Evolutionary conservation across 2,329 filamentous ascomycete genomes (phyloP).

Genomic region (Ophiostoma ips): DNA sequence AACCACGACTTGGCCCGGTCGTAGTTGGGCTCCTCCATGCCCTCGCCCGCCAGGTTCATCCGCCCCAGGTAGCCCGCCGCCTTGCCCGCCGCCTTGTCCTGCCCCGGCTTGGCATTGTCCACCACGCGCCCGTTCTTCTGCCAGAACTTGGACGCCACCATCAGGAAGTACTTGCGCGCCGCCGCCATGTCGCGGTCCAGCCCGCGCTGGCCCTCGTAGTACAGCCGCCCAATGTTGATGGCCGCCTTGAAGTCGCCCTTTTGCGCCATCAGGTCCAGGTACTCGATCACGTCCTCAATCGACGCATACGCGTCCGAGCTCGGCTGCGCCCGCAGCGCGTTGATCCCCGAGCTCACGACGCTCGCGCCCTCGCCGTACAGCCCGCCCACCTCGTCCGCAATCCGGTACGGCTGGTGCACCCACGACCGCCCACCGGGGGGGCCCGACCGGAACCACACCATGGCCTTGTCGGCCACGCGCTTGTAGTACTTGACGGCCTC

Average conservation of each 20-base stretch:
- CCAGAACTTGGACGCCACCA: slow-evolving; percentile 73
- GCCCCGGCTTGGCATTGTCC: slow-evolving; percentile 52
- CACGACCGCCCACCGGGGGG: slow-evolving; percentile 77
- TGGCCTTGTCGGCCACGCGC: slow-evolving; percentile 81
- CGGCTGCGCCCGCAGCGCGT: slow-evolving; percentile 58
- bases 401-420: slow-evolving; percentile 64
- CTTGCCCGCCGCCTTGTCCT: slow-evolving; percentile 69
- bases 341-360: slow-evolving; percentile 70
- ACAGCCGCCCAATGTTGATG: slow-evolving; percentile 70
- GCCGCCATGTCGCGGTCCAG: slow-evolving; percentile 58
- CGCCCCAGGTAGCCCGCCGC: slow-evolving; percentile 77
- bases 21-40: slow-evolving; percentile 60
- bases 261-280: slow-evolving; percentile 75
- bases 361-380: slow-evolving; percentile 94
- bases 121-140: slow-evolving; percentile 58
- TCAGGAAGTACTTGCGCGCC: slow-evolving; percentile 69
- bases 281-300: slow-evolving; percentile 88
- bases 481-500: slow-evolving; percentile 81
- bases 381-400: slow-evolving; percentile 81
- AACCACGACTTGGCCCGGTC: slow-evolving; percentile 71
- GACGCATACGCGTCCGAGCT: slow-evolving; percentile 73
- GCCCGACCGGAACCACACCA: slow-evolving; percentile 74
- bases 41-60: slow-evolving; percentile 83
- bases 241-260: slow-evolving; percentile 83
- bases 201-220: slow-evolving; percentile 73